Evolutionary conservation across 805 yeast genomes (phyloP).

Genomic region (Lipomyces anomalus): DNA sequence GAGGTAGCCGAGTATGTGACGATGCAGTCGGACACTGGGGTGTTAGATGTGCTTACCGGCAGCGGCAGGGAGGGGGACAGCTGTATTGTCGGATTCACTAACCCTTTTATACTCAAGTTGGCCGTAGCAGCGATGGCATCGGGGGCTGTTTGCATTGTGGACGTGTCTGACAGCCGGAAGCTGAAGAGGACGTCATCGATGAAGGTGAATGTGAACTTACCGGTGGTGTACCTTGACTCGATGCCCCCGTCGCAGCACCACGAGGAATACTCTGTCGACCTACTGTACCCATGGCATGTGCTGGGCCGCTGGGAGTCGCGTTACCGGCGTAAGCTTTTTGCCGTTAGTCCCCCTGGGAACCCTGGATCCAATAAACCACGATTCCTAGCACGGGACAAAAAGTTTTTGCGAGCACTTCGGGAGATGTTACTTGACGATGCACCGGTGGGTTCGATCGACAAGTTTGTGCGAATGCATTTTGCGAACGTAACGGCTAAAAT

Average conservation of each 20-base stretch:
- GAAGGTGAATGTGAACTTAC: slow-evolving; percentile 15
- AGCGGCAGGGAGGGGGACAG: not conserved
- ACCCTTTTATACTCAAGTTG: slow-evolving; percentile 18
- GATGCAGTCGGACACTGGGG: slow-evolving; percentile 16
- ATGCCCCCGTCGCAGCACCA: slow-evolving; percentile 13
- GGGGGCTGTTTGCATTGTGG: too few relatives aligned
- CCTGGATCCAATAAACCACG: too few relatives aligned
- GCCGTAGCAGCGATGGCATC: slow-evolving; percentile 1
- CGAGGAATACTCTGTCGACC: slow-evolving; percentile 16
- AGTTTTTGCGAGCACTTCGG: slow-evolving; percentile 7
- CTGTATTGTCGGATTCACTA: slow-evolving; percentile 18
- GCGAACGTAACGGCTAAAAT: slow-evolving; percentile 21
- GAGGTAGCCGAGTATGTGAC: slow-evolving; percentile 19
- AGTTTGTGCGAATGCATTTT: slow-evolving; percentile 16
- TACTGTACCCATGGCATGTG: slow-evolving; percentile 13
- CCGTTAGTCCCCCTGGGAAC: too few relatives aligned
- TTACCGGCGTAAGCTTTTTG: too few relatives aligned
- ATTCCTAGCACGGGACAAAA: slow-evolving; percentile 11
- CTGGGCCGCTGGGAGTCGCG: not conserved
- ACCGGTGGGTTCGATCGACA: slow-evolving; percentile 5
- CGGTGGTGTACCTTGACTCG: slow-evolving; percentile 18
- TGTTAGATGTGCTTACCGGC: slow-evolving; percentile 2
- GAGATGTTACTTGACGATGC: slow-evolving; percentile 6
- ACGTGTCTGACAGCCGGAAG: not conserved
- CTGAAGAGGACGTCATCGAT: slow-evolving; percentile 1